phyloP scores from a whole-genome alignment of 345 rosid species.

The Raphanus sativus region DNA sequence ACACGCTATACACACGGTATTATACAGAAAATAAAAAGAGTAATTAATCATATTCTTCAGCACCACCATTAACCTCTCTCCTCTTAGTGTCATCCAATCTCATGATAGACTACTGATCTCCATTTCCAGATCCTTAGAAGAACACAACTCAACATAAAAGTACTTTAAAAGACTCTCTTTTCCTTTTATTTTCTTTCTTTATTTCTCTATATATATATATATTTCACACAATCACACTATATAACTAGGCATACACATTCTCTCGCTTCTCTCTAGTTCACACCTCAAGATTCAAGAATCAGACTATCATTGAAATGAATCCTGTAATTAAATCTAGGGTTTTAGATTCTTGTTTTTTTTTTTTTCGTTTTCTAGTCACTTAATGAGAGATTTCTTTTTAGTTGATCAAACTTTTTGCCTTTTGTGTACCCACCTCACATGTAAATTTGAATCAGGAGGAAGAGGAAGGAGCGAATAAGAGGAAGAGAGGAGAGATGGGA shows the following conservation, averaged over 20 bases:
- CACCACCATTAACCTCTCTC: conserved; percentile 17
- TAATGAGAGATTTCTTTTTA: conserved; percentile 12
- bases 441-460: conserved; percentile 28
- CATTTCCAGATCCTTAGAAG: conserved; percentile 28
- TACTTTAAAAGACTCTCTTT: conserved; percentile 14
- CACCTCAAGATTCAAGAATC: conserved; percentile 27
- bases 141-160: conserved; percentile 28
- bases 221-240: not conserved
- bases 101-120: conserved; percentile 18
- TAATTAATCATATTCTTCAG: conserved; percentile 21
- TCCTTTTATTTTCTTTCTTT: not conserved
- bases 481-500: conserved; percentile 41
- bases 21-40: conserved; percentile 16
- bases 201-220: not conserved
- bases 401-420: conserved; percentile 13
- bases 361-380: not conserved
- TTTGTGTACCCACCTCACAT: not conserved
- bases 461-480: conserved; percentile 20
- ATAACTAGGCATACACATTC: not conserved
- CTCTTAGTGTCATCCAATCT: conserved; percentile 24
- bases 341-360: conserved; percentile 10
- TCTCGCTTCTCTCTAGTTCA: not conserved
- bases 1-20: conserved; percentile 24
- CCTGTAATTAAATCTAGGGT: conserved; percentile 35
- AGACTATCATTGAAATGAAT: not conserved